Base-by-base conservation (phyloP, 768 basidiomycete species). In the Amanita subjunquillea region DNA sequence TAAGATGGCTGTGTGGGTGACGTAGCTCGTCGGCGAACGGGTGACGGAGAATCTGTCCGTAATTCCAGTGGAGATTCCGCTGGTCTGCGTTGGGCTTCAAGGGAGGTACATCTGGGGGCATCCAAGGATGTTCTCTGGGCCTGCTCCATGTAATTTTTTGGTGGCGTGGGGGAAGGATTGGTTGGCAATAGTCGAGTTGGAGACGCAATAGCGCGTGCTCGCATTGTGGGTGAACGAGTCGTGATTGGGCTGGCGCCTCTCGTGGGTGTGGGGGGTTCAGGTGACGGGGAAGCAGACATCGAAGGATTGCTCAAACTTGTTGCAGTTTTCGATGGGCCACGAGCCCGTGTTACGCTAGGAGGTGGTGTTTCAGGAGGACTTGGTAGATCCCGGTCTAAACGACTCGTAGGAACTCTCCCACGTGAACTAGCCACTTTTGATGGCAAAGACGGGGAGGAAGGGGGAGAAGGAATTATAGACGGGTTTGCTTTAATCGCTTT, bases 1-100 rank as follows among this genome's bases (percentile, higher is more conserved):
- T 79, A 78, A 25, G 72, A 61, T 57, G 70, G 68, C 55, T 76
- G 79, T 12, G 66, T 68, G 30, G 79, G 78, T 6, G 76, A 75
- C 36, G 67, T 61, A 6, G 71, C 67, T 40, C 74, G 74, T 46
- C 70, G 69, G 44, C 68, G 76, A 58, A 70, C 63, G 3, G 76
- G 73, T 9, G 74, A 60, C 12, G 77, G 70, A 6, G 75, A 75
- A 48, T 67, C 72, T 20, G 67, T 66, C 58, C 68, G 69, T 56
- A 34, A 43, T 29, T 55, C 54, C 42, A 56, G 53, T 20, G 55
- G 56, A 17, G 41, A 51, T 7, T 34, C 29, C 6, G 50, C 6
- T 22, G 23, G n/a, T 13, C 13, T 6, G 7, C 9, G 23, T 44
- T 25, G 37, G 3, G 23, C 23, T 17, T 53, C 52, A 47, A 45